Evolutionary conservation across 345 rosid species (phyloP).

Genomic region (Brassica rapa): DNA sequence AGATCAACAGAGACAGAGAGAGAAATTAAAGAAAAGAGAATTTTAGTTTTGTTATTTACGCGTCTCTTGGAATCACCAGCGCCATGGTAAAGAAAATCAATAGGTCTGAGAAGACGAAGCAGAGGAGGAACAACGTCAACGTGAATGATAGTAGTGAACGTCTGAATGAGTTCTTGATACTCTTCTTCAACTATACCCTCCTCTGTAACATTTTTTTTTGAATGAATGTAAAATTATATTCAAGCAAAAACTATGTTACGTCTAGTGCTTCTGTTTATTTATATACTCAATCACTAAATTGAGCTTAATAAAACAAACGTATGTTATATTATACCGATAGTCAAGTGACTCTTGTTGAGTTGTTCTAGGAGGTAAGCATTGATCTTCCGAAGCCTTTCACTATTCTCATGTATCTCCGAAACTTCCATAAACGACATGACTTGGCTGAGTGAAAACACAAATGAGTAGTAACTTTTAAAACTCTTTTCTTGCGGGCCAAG

Average conservation of each 20-base stretch:
- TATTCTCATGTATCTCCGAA: slow-evolving; percentile 68
- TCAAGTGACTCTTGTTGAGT: slow-evolving; percentile 38
- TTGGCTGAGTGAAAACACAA: slow-evolving; percentile 44
- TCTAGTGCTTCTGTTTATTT: too few relatives aligned
- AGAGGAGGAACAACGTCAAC: slow-evolving; percentile 40
- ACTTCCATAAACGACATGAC: slow-evolving; percentile 56
- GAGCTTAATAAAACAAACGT: neutral
- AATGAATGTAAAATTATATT: too few relatives aligned
- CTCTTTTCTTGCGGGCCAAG: slow-evolving; percentile 3
- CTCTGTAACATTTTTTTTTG: slow-evolving; percentile 20
- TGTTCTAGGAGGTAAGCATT: slow-evolving; percentile 44
- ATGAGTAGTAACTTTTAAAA: neutral
- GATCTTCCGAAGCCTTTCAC: slow-evolving; percentile 58
- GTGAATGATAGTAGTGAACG: slow-evolving; percentile 42
- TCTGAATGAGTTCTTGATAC: slow-evolving; percentile 40
- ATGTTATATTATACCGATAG: slow-evolving; percentile 46
- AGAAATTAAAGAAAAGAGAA: neutral
- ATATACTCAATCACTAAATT: too few relatives aligned
- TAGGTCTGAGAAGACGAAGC: slow-evolving; percentile 38
- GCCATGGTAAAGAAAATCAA: slow-evolving; percentile 44
- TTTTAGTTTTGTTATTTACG: slow-evolving; percentile 4
- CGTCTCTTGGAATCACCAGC: slow-evolving; percentile 34
- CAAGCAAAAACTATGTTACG: too few relatives aligned
- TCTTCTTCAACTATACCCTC: slow-evolving; percentile 38
- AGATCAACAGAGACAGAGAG: neutral